Base-by-base conservation (phyloP, 1,139 yeast species). In the Candida sojae region DNA sequence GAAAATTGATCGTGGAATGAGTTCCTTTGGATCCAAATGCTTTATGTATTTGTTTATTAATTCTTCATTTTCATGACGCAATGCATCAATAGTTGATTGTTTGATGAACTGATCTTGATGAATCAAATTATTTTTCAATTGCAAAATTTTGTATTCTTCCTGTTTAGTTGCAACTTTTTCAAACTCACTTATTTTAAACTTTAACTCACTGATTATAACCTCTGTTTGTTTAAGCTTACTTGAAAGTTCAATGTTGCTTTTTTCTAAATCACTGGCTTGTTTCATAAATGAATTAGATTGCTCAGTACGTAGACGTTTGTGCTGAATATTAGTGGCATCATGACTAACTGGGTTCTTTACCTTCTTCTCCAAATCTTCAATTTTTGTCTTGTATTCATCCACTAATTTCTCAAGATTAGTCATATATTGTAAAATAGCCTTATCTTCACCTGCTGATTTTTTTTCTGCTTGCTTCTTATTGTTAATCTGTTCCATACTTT, bases 51-150 rank as follows among this genome's bases (percentile, higher is more conserved):
- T 60, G 6, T 56, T 51, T 6, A 73, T 60, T 31, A 90, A 67
- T 8, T 77, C 84, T n/a, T 73, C 67, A 56, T 89, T 90, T 60
- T 90, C 96, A 34, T 67, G 64, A 42, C 75, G 64, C 31, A 90
- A 68, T 0, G 75, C 67, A 13, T 77, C 79, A 21, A 89, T 64
- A 50, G 79, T 72, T 39, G 74, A 68, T 52, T 73, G 75, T 54
- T 85, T 86, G n/a, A 86, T 69, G 11, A 77, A 66, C 61, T 88
- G 95, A 57, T 85, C 87, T 26, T 73, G 73, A 3, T 78, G 56
- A n/a, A 85, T 76, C 1, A 96, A 96, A 59, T 86, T 88, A 37
- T 80, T 76, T 47, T 84, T 75, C 47, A 88, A 66, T 62, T 88
- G 89, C 21, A 90, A 64, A 1, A 88, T 74, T 43, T 84, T 77